Conservation (phyloP, 139 green algal genomes). For the Chlorella sp. region DNA sequence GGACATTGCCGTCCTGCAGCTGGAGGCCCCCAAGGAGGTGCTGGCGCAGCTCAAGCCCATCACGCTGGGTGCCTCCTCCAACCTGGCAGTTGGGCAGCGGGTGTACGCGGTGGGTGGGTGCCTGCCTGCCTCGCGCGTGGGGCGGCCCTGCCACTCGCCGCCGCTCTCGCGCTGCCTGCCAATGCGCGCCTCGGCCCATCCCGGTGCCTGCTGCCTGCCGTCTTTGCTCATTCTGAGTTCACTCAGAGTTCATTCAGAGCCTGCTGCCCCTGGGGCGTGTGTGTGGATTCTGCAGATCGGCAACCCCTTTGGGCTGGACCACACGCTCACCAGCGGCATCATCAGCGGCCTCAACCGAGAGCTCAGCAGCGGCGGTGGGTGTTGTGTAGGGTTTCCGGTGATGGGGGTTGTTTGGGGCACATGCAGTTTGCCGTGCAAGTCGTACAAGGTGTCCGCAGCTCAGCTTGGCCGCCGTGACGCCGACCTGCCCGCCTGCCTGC, state of each 20-base stretch:
- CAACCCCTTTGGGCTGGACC: slow-evolving; percentile 86
- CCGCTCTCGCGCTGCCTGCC: no score
- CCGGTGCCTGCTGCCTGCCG: slow-evolving; percentile 1
- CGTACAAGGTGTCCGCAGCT: no score
- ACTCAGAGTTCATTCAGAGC: no score
- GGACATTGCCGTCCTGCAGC: slow-evolving; percentile 80
- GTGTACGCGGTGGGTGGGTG: slow-evolving; percentile 51
- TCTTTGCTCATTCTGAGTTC: slow-evolving; percentile 11
- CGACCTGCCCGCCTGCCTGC: no score
- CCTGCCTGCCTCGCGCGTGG: no score
- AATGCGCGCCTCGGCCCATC: neutral
- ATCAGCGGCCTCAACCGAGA: slow-evolving; percentile 71
- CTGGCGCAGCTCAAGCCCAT: slow-evolving; percentile 50
- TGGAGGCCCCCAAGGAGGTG: slow-evolving; percentile 51
- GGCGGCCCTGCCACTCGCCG: no score
- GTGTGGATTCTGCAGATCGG: no score
- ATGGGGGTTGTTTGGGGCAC: neutral
- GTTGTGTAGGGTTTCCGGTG: neutral
- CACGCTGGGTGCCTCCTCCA: slow-evolving; percentile 3
- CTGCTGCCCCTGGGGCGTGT: no score
- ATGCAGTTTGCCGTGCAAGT: slow-evolving; percentile 21
- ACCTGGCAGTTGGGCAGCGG: slow-evolving; percentile 63
- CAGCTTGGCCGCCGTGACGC: no score
- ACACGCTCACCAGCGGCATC: slow-evolving; percentile 76
- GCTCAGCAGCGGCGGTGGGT: slow-evolving; percentile 29